Percentiles rank a stretch among this genome's conserved stretches.
These are phyloP conservation scores for Haplosporangium gracile DNA, from an alignment of 192 early-diverging fungal genomes.

Conservation along the genomic window DNA sequence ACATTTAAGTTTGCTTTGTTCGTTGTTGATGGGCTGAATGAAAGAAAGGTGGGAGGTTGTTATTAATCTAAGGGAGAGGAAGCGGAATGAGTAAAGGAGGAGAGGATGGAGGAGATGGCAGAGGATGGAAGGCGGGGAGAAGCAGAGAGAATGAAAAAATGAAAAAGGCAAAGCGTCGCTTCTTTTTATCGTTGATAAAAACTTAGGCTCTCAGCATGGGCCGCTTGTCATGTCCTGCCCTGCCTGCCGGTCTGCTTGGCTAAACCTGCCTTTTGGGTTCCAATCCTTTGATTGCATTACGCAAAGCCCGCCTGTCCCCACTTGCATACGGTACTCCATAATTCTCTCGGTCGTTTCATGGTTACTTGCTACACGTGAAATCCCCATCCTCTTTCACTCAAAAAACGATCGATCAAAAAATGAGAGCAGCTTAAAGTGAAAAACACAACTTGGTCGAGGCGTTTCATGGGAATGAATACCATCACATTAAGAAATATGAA, in stretches of 20 bases:
- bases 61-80: background rate
- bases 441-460: background rate
- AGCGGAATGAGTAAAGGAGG: background rate
- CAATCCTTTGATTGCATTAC: background rate
- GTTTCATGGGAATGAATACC: background rate
- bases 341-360: background rate
- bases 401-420: background rate
- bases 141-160: background rate
- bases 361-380: background rate
- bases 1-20: conserved; percentile 6
- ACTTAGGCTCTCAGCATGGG: conserved; percentile 1
- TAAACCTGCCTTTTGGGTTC: no score
- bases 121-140: background rate
- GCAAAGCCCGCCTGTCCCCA: no score
- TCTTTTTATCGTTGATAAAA: background rate
- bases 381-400: no score
- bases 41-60: background rate
- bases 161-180: background rate
- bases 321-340: background rate
- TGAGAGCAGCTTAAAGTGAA: background rate
- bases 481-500: no score
- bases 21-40: background rate
- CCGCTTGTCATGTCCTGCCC: background rate
- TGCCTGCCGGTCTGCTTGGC: background rate
- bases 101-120: background rate